Base-by-base conservation (phyloP, 176 grass and related monocot genomes). In the Zea mays region DNA sequence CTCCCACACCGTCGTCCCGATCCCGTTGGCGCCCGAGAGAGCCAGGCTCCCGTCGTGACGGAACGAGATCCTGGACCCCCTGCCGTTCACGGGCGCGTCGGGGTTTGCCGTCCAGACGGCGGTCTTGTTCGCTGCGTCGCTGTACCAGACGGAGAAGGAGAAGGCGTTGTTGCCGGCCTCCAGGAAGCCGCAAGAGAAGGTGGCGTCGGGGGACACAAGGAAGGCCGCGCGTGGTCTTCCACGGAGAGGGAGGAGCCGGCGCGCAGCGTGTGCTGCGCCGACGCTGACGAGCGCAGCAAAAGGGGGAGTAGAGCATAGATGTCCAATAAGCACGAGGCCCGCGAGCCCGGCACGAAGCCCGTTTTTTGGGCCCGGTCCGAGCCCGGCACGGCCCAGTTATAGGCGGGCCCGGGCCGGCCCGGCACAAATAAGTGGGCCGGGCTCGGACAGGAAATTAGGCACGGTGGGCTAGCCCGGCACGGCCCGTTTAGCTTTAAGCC, bases 81-180 rank as follows among this genome's bases (percentile, higher is more conserved):
- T 17, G 34, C 90, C 84, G 52, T 90, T 90, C 37, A 93, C 87
- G 3, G 71, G 72, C 17, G 46, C 61, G 56, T 61, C 77, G 15
- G 65, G 84, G 68, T 87, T 90, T n/a, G 87, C 90, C 46, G 84
- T 85, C 90, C 90, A 93, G 62, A 84, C 81, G 52, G 83, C 65
- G 15, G 90, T 79, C 38, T 42, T 86, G 11, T 85, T 7, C 67
- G 34, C 71, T 8, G 51, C 35, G 55, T 49, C 55, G 38, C 83
- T 82, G 76, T 81, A 93, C 87, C 86, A 89, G 73, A 92, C 60
- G 74, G 90, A 92, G 59, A 92, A 92, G 70, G 70, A 35, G 82
- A 87, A 92, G 37, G 90, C 70, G 65, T 92, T 92, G 15, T 56
- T 16, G 51, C 86, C 83, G 40, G 73, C 75, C 6, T 42, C 43